Evolutionary conservation across 1,284 basidiomycete genomes (phyloP).

Genomic region (Sparassis latifolia): DNA sequence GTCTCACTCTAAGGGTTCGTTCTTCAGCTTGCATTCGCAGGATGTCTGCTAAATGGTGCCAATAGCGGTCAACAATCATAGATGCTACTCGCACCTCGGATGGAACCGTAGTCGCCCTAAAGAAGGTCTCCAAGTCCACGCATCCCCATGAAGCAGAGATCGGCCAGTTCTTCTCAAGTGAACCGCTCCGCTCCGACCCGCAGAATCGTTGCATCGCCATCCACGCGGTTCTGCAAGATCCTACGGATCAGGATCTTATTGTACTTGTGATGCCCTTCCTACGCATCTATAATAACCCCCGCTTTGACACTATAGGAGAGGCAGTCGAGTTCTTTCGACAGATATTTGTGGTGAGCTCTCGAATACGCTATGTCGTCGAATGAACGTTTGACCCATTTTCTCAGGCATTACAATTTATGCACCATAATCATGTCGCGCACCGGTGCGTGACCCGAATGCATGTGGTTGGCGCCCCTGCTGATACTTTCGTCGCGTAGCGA

Average conservation of each 20-base stretch:
- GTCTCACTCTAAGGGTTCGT: background rate
- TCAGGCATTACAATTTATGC: slow-evolving; percentile 20
- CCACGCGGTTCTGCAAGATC: slow-evolving; percentile 15
- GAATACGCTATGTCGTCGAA: background rate
- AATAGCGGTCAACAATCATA: background rate
- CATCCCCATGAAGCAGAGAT: slow-evolving; percentile 16
- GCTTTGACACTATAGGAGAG: slow-evolving; percentile 22
- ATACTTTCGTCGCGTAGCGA: slow-evolving; percentile 24
- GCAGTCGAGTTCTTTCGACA: slow-evolving; percentile 23
- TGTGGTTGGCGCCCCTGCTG: background rate
- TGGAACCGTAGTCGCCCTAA: slow-evolving; percentile 13
- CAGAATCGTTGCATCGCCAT: slow-evolving; percentile 20
- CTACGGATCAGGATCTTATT: slow-evolving; percentile 4
- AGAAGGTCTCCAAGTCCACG: slow-evolving; percentile 1
- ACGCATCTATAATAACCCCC: slow-evolving; percentile 14
- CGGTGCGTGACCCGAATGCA: slow-evolving; percentile 7
- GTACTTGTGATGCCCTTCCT: slow-evolving; percentile 25
- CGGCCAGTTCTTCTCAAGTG: slow-evolving; percentile 12
- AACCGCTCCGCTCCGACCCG: slow-evolving; percentile 11
- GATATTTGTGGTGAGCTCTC: slow-evolving; percentile 19
- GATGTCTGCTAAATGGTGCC: background rate
- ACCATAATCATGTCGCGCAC: slow-evolving; percentile 18
- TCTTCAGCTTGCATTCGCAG: background rate
- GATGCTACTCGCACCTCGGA: slow-evolving; percentile 17
- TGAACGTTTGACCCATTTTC: background rate